Evolutionary conservation across 2,329 filamentous ascomycete species (phyloP), one percentile per base, ranked within the genome.

Genomic region (Rasamsonia emersonii): DNA sequence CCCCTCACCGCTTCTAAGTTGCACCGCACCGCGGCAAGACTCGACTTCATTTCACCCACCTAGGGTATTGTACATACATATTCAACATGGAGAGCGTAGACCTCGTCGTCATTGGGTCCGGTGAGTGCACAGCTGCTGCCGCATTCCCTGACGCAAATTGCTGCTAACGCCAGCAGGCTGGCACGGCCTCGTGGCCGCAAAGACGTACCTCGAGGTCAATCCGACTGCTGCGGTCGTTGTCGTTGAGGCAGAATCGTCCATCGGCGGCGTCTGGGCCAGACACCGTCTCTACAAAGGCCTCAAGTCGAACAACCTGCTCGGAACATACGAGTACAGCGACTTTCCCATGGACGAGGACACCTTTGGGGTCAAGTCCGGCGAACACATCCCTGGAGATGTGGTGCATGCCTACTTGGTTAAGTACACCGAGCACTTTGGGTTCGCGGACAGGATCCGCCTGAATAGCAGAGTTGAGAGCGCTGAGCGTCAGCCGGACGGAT

Each of bases 261-360:
- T 78, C 4, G 82, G 82, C 1, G 82, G 82, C 4, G 75, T 77
- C 10, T 86, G 81, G 82, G 71, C 76, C 7, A 64, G 73, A 36
- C 62, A 79, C 21, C 70, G 79, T 1, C 57, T 84, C 1, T 65
- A 86, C 50, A 72, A 76, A 0, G 77, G 75, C 1, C 66, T 88
- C 30, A 80, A 76, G 46, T 77, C 73, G 34, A 88, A 88, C 56
- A 86, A 86, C 46, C 70, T 83, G 51, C 54, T 78, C 9, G 81
- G 81, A 3, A 79, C 75, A 0, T 83, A 79, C 43, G 79, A 88
- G 52, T 86, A 73, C 45, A 74, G 75, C 0, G 82, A 84, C 45
- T 84, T 82, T 37, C 79, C 80, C 13, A 79, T 88, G 75, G 64
- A 69, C 37, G 56, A 61, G 5, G 67, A 67, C 15, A 65, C 58